These are phyloP conservation scores for Sclerospora graminicola DNA, from an alignment of 352 stramenopile species.

Conservation along the genomic window DNA sequence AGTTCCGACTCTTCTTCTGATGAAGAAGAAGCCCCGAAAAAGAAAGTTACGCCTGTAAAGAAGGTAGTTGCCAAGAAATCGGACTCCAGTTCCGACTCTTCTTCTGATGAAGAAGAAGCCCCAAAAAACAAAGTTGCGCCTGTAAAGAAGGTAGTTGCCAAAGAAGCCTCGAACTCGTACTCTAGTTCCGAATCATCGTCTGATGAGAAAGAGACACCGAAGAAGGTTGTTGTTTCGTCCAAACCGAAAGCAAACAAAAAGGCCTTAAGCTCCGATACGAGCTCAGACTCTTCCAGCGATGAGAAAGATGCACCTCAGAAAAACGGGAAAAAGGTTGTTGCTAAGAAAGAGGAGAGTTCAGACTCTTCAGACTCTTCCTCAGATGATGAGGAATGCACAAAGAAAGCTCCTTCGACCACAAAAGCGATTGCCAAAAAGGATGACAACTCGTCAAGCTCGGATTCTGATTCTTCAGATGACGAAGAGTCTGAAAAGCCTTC, in stretches of 20 bases:
- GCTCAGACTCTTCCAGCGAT: constrained; percentile 26
- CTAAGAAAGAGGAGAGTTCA: constrained; percentile 45
- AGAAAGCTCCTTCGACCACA: constrained; percentile 15
- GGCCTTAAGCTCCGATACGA: constrained; percentile 19
- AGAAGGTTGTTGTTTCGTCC: constrained; percentile 31
- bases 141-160: constrained; percentile 32
- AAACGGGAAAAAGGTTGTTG: constrained; percentile 33
- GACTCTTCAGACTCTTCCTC: constrained; percentile 33
- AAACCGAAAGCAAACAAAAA: constrained; percentile 48
- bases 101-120: constrained; percentile 31
- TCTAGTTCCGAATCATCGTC: constrained; percentile 21
- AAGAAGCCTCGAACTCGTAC: constrained; percentile 31
- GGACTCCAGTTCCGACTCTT: constrained; percentile 23
- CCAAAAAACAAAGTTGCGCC: constrained; percentile 20
- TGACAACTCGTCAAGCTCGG: constrained; percentile 18
- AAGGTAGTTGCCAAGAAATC: constrained; percentile 41
- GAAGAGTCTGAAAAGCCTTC: constrained; percentile 23
- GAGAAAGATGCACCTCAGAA: constrained; percentile 16
- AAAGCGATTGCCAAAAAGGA: constrained; percentile 37
- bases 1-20: constrained; percentile 34
- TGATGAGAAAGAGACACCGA: constrained; percentile 25
- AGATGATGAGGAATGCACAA: not conserved
- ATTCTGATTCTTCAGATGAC: constrained; percentile 44
- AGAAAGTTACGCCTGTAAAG: constrained; percentile 38
- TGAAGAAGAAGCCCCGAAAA: constrained; percentile 31